These are phyloP conservation scores for Phanerodontia chrysosporium DNA, from an alignment of 768 basidiomycete species.

Conservation along the genomic window DNA sequence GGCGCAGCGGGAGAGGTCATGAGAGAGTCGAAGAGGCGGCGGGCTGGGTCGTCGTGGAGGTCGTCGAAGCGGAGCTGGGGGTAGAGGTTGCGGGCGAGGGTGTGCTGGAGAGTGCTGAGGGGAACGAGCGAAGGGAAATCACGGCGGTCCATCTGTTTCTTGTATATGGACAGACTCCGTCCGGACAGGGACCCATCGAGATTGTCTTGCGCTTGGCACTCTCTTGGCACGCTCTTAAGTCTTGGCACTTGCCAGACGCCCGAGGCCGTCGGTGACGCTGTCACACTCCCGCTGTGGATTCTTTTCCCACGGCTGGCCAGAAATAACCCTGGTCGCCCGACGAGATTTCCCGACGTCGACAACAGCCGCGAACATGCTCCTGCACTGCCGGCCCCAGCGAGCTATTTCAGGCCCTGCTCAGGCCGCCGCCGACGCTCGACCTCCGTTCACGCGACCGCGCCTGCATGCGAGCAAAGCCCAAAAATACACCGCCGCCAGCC, in stretches of 20 bases:
- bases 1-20: background rate
- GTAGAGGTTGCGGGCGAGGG: constrained; percentile 23
- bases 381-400: no score
- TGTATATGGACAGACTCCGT: constrained; percentile 4
- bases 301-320: background rate
- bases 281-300: background rate
- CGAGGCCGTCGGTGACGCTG: background rate
- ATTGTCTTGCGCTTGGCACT: constrained; percentile 2
- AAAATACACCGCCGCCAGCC: background rate
- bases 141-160: background rate
- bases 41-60: background rate
- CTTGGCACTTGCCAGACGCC: background rate
- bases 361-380: no score
- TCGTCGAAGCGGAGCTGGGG: constrained; percentile 16
- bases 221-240: constrained; percentile 1
- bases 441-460: background rate
- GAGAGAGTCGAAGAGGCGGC: background rate
- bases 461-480: background rate
- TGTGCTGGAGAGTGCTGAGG: constrained; percentile 25
- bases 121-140: constrained; percentile 20
- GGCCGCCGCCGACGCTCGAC: no score
- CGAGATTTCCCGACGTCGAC: background rate
- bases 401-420: no score
- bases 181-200: constrained; percentile 6
- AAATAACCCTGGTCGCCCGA: background rate